Percentiles rank a stretch among this genome's conserved stretches.
Conservation (phyloP, 345 rosid genomes). For the Lepidium didymum region DNA sequence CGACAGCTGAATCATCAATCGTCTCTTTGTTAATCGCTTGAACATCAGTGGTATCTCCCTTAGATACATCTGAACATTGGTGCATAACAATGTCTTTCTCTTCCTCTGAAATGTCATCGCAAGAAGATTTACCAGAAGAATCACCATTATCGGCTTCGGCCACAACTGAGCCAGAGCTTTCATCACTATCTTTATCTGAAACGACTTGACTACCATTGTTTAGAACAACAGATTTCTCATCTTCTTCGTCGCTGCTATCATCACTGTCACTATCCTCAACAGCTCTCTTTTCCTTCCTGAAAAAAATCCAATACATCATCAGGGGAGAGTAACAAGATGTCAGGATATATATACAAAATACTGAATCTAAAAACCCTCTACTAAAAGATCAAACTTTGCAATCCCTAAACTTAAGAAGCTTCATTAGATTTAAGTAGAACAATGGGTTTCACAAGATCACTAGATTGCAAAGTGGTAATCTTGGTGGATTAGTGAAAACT, state of each 20-base stretch:
- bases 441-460: too few species aligned
- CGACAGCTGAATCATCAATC: conserved; percentile 10
- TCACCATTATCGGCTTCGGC: conserved; percentile 35
- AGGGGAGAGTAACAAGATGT: neutral
- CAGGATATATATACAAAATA: neutral
- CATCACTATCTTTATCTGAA: conserved; percentile 44
- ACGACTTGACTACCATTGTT: conserved; percentile 36
- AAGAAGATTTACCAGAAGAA: conserved; percentile 34
- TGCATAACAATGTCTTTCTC: conserved; percentile 36
- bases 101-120: conserved; percentile 55
- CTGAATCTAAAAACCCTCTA: neutral
- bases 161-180: conserved; percentile 47
- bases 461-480: neutral
- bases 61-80: conserved; percentile 19
- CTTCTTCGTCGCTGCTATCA: conserved; percentile 49
- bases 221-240: conserved; percentile 53
- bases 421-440: neutral
- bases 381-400: neutral
- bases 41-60: conserved; percentile 19
- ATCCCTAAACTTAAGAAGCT: neutral
- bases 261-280: conserved; percentile 63
- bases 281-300: conserved; percentile 81
- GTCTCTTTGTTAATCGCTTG: conserved; percentile 24
- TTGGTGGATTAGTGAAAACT: neutral
- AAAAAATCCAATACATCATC: neutral